phyloP scores from a whole-genome alignment of 768 basidiomycete genomes.

The Russula virescens region DNA sequence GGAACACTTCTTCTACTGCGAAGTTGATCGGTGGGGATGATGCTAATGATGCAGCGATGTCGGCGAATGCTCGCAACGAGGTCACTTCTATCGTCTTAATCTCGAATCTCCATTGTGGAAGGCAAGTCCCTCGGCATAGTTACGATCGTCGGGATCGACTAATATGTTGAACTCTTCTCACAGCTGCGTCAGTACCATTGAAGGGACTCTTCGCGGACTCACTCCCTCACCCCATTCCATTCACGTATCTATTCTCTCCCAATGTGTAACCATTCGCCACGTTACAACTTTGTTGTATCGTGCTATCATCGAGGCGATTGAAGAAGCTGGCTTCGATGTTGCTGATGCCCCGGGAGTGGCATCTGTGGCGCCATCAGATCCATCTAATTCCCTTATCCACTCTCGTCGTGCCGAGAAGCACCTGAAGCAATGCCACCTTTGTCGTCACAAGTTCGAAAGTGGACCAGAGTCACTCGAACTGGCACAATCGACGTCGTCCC shows the following conservation, averaged over 20 bases:
- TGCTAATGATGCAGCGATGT: no score
- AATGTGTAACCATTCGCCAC: conserved; percentile 41
- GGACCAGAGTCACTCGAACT: no score
- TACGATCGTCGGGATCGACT: not conserved
- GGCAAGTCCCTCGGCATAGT: conserved; percentile 30
- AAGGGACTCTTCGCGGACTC: conserved; percentile 36
- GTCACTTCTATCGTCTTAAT: conserved; percentile 33
- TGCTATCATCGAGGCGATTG: conserved; percentile 35
- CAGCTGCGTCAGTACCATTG: conserved; percentile 46
- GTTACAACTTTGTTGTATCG: conserved; percentile 27
- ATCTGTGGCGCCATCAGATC: not conserved
- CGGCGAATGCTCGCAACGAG: conserved; percentile 19
- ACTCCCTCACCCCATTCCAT: conserved; percentile 37
- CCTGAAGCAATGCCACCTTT: conserved; percentile 17
- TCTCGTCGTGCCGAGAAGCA: conserved; percentile 10
- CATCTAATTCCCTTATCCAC: conserved; percentile 10
- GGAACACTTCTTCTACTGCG: no score
- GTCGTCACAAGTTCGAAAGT: not conserved
- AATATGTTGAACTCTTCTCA: not conserved
- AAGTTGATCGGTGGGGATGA: no score
- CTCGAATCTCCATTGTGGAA: conserved; percentile 47
- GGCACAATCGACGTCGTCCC: not conserved
- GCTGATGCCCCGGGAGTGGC: conserved; percentile 27
- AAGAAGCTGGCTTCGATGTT: conserved; percentile 45
- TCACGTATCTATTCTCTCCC: conserved; percentile 42